Conservation (phyloP, 2,329 filamentous ascomycete genomes). For the Mycosphaerella sp. region DNA sequence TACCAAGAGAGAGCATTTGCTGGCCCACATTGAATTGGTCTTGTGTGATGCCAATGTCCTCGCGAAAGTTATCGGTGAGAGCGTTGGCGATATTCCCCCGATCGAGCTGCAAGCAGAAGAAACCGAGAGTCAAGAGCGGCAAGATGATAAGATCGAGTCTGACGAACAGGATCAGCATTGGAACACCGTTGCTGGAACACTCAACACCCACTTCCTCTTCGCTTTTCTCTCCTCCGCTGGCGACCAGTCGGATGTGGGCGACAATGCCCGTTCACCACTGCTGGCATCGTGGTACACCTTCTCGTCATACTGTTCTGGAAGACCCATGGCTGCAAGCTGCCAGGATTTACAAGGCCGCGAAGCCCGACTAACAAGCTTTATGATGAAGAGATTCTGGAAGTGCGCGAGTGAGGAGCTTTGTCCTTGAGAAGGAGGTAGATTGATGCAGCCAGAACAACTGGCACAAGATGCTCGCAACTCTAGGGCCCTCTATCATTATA, state of each 20-base stretch:
- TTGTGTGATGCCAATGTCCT: slow-evolving; percentile 31
- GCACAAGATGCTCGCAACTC: neutral
- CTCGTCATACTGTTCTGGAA: neutral
- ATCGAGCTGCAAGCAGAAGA: slow-evolving; percentile 33
- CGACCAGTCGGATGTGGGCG: slow-evolving; percentile 18
- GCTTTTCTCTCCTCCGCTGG: slow-evolving; percentile 27
- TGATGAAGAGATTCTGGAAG: too few relatives aligned
- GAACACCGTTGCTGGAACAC: neutral
- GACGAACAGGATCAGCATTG: neutral
- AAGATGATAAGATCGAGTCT: slow-evolving; percentile 32
- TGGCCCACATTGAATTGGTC: slow-evolving; percentile 34
- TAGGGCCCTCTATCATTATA: neutral
- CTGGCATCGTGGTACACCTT: slow-evolving; percentile 1
- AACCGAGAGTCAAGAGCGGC: slow-evolving; percentile 32
- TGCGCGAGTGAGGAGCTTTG: too few relatives aligned
- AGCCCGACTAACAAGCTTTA: too few relatives aligned
- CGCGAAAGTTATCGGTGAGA: slow-evolving; percentile 31
- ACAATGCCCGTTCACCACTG: slow-evolving; percentile 4
- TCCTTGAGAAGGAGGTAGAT: too few relatives aligned
- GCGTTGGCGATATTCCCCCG: slow-evolving; percentile 33
- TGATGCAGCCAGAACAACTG: neutral
- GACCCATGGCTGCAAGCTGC: neutral
- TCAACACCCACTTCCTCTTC: slow-evolving; percentile 27
- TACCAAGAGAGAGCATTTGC: slow-evolving; percentile 33
- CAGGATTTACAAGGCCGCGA: too few relatives aligned